Conservation (phyloP, 495 filamentous ascomycete genomes). For the Lasiosphaeris hirsuta region DNA sequence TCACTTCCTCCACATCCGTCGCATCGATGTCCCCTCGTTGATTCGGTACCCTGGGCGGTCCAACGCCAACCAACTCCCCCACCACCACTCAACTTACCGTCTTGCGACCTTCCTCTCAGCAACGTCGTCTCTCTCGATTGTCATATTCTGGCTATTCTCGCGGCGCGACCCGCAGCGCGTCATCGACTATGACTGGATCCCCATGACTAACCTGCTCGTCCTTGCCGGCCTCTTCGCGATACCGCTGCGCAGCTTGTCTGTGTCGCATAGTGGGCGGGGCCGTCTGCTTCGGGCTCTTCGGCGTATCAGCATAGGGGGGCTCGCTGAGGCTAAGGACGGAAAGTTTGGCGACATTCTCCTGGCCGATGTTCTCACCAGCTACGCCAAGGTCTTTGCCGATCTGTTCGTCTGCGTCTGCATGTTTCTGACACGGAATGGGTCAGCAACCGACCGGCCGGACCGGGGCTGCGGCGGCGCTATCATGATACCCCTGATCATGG, state of each 20-base stretch:
- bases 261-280: constrained; percentile 68
- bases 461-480: constrained; percentile 72
- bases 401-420: constrained; percentile 86
- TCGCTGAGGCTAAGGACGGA: constrained; percentile 76
- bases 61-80: constrained; percentile 60
- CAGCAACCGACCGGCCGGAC: constrained; percentile 76
- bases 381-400: constrained; percentile 86
- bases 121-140: constrained; percentile 63
- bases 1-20: constrained; percentile 68
- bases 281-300: constrained; percentile 69
- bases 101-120: constrained; percentile 71
- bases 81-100: constrained; percentile 78
- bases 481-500: constrained; percentile 75
- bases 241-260: constrained; percentile 58
- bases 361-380: constrained; percentile 93
- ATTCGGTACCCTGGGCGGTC: constrained; percentile 73
- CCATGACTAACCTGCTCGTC: constrained; percentile 71
- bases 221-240: constrained; percentile 66
- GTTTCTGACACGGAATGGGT: constrained; percentile 65
- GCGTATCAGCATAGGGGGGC: constrained; percentile 70
- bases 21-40: constrained; percentile 77
- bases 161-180: constrained; percentile 64
- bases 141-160: constrained; percentile 80
- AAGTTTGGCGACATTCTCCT: constrained; percentile 93
- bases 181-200: constrained; percentile 71